Evolutionary conservation across 208 protist genomes (phyloP).

Genomic region (Leishmania gerbilli): DNA sequence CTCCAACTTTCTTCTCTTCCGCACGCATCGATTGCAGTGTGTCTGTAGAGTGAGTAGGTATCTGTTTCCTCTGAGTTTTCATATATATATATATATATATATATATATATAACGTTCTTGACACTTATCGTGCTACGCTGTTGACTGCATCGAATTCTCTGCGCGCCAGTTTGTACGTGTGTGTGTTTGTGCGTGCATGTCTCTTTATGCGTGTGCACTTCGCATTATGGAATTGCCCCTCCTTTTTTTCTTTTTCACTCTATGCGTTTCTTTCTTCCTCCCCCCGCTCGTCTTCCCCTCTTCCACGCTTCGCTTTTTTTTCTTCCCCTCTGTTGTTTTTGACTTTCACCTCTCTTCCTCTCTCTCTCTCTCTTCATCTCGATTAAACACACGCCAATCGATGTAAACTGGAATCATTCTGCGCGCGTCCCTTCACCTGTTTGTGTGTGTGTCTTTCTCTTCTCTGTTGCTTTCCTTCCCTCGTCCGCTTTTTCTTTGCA

Average conservation of each 20-base stretch:
- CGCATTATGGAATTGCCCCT: not conserved
- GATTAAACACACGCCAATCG: not conserved
- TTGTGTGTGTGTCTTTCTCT: not conserved
- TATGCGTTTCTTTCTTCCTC: constrained; percentile 4
- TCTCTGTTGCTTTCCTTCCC: not conserved
- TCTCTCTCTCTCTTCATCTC: not conserved
- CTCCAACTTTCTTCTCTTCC: not conserved
- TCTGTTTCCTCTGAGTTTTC: not conserved
- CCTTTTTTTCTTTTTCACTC: not conserved
- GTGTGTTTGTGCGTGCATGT: constrained; percentile 5
- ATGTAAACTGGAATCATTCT: not conserved
- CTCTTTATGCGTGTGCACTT: constrained; percentile 12
- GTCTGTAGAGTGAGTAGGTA: not conserved
- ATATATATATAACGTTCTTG: not conserved
- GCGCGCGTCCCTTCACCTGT: not conserved
- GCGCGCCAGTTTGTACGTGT: constrained; percentile 6
- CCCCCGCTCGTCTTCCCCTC: not conserved
- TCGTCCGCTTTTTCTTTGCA: not conserved
- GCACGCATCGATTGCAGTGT: not conserved
- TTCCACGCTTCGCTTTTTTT: not conserved
- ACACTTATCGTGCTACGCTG: constrained; percentile 14
- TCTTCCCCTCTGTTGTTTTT: not conserved
- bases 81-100: not conserved
- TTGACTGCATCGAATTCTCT: constrained; percentile 14
- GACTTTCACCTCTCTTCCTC: not conserved